Evolutionary conservation across 1,284 basidiomycete genomes (phyloP).

Genomic region (Cryptococcus hybrid): DNA sequence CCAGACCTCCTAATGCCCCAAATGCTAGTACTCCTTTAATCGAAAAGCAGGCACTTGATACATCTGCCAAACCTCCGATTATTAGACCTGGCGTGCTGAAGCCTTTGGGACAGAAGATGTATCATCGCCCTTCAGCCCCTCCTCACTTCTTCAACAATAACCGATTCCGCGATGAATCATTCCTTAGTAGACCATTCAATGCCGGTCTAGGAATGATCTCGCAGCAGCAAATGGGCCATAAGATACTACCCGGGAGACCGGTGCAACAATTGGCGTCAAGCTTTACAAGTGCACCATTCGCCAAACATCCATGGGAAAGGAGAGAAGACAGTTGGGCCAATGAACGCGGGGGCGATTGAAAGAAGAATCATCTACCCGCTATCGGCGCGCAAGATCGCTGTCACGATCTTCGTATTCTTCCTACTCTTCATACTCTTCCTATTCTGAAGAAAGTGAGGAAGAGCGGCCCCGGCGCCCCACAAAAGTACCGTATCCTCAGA

Average conservation of each 20-base stretch:
- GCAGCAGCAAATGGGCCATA: too few relatives aligned
- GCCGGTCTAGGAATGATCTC: too few relatives aligned
- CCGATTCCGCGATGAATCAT: too few relatives aligned
- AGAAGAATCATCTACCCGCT: too few relatives aligned
- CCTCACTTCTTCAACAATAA: too few relatives aligned
- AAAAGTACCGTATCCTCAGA: conserved; percentile 11
- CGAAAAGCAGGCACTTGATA: too few relatives aligned
- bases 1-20: background rate
- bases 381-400: conserved; percentile 5
- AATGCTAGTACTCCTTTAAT: conserved; percentile 5
- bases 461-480: conserved; percentile 17
- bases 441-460: conserved; percentile 33
- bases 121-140: too few relatives aligned
- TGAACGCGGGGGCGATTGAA: background rate
- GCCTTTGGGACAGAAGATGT: too few relatives aligned
- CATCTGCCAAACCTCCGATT: background rate
- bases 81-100: too few relatives aligned
- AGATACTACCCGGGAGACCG: background rate
- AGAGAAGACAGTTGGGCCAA: background rate
- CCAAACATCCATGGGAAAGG: conserved; percentile 3
- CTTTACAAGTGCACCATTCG: conserved; percentile 30
- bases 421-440: conserved; percentile 22
- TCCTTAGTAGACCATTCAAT: too few relatives aligned
- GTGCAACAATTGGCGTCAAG: conserved; percentile 24
- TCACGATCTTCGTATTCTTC: conserved; percentile 17